phyloP scores from a whole-genome alignment of 768 basidiomycete genomes.

The Termitomyces sp. region DNA sequence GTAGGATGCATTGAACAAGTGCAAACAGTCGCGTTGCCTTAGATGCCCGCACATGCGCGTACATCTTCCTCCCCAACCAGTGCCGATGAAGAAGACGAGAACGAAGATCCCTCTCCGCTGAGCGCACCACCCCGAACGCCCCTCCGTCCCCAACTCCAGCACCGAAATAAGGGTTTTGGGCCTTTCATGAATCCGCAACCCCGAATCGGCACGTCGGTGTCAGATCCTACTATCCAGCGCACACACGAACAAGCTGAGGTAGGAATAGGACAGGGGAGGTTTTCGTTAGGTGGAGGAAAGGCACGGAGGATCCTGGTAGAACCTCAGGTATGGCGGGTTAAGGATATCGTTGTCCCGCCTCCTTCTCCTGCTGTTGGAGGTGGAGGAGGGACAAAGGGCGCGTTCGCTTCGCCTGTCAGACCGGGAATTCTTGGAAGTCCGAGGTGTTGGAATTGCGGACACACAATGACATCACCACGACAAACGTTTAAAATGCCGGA shows the following conservation, averaged over 20 bases:
- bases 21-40: not conserved
- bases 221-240: not conserved
- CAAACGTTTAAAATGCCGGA: too few species aligned
- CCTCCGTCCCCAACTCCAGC: conserved; percentile 12
- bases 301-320: conserved; percentile 35
- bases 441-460: too few species aligned
- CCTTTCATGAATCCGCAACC: conserved; percentile 59
- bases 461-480: too few species aligned
- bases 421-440: not conserved
- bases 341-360: conserved; percentile 44
- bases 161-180: conserved; percentile 19
- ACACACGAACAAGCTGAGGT: too few species aligned
- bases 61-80: not conserved
- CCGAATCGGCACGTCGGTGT: not conserved
- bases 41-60: not conserved
- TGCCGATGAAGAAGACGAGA: conserved; percentile 5
- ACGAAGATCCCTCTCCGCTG: conserved; percentile 16
- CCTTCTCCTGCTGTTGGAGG: not conserved
- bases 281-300: conserved; percentile 42
- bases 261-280: conserved; percentile 14
- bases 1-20: not conserved
- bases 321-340: conserved; percentile 50
- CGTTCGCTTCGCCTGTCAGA: not conserved
- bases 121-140: conserved; percentile 21
- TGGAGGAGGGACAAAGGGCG: not conserved